Percentiles rank a stretch among this genome's conserved stretches.
Evolutionary conservation across 192 early-diverging fungal genomes (phyloP).

Genomic region (Thamnidium elegans): DNA sequence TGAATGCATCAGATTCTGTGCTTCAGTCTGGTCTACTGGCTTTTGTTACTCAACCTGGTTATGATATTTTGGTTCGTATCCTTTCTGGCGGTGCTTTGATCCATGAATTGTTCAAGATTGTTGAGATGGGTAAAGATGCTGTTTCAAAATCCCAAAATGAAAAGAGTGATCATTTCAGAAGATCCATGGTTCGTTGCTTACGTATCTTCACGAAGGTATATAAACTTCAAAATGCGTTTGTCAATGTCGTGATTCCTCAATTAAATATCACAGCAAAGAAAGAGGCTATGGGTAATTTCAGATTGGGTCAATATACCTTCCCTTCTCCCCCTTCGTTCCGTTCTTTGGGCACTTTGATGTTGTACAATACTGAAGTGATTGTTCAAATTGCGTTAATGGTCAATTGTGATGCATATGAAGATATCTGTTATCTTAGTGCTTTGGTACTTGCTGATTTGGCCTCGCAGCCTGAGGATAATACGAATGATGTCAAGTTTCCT

Average conservation of each 20-base stretch:
- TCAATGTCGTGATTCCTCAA: constrained; percentile 60
- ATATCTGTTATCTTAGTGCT: constrained; percentile 70
- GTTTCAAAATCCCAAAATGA: constrained; percentile 50
- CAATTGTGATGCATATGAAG: constrained; percentile 62
- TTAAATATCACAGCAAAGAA: constrained; percentile 40
- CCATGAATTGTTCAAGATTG: constrained; percentile 65
- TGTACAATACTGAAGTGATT: constrained; percentile 64
- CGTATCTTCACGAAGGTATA: constrained; percentile 65
- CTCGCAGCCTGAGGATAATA: constrained; percentile 61
- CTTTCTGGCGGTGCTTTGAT: constrained; percentile 74
- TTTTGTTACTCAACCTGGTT: constrained; percentile 71
- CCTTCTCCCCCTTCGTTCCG: constrained; percentile 51
- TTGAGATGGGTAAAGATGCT: constrained; percentile 54
- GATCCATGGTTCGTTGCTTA: constrained; percentile 47
- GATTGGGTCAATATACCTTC: constrained; percentile 14
- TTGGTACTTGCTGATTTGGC: constrained; percentile 72
- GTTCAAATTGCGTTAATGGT: constrained; percentile 72
- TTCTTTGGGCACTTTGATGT: constrained; percentile 77
- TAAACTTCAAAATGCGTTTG: constrained; percentile 72
- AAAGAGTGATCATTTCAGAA: constrained; percentile 35
- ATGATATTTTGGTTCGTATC: constrained; percentile 73
- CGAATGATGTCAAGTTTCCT: constrained; percentile 28
- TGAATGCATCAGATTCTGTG: neutral
- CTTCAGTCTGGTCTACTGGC: constrained; percentile 13
- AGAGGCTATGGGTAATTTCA: neutral